Evolutionary conservation across 75 land plant genomes (phyloP).

Genomic region (Gnetum montanum): DNA sequence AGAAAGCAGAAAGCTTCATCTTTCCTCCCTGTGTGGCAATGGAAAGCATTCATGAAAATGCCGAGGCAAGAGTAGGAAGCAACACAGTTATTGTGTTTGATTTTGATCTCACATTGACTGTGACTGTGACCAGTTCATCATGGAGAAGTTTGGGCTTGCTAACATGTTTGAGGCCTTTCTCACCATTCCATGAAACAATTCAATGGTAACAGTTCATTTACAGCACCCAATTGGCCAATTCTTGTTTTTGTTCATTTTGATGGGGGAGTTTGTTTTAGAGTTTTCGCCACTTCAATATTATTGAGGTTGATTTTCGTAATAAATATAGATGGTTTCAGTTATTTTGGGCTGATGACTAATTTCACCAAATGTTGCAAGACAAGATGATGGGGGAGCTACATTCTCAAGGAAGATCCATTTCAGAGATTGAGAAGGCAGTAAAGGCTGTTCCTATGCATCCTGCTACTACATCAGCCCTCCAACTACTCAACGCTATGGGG

Average conservation of each 20-base stretch:
- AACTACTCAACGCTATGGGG: constrained; percentile 58
- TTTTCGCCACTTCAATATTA: background rate
- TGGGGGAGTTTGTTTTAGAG: background rate
- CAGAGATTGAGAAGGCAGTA: constrained; percentile 50
- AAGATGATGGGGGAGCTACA: constrained; percentile 78
- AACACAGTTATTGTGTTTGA: too few species aligned
- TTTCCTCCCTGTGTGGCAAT: too few species aligned
- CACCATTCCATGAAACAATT: constrained; percentile 45
- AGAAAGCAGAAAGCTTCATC: too few species aligned
- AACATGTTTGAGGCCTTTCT: constrained; percentile 38
- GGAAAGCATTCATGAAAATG: too few species aligned
- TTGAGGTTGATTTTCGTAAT: background rate
- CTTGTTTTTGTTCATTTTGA: background rate
- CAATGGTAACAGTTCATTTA: constrained; percentile 13
- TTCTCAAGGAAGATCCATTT: constrained; percentile 46
- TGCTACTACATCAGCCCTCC: constrained; percentile 34
- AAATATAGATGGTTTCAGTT: too few species aligned
- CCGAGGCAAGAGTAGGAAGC: too few species aligned
- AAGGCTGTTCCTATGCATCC: constrained; percentile 40
- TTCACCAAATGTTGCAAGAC: too few species aligned
- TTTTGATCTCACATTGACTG: constrained; percentile 51
- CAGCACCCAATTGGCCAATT: too few species aligned
- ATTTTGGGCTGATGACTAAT: background rate
- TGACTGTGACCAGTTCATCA: constrained; percentile 84
- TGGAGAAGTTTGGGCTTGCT: constrained; percentile 48